Evolutionary conservation across 257 asterid species (phyloP).

Genomic region (Cordia subcordata): DNA sequence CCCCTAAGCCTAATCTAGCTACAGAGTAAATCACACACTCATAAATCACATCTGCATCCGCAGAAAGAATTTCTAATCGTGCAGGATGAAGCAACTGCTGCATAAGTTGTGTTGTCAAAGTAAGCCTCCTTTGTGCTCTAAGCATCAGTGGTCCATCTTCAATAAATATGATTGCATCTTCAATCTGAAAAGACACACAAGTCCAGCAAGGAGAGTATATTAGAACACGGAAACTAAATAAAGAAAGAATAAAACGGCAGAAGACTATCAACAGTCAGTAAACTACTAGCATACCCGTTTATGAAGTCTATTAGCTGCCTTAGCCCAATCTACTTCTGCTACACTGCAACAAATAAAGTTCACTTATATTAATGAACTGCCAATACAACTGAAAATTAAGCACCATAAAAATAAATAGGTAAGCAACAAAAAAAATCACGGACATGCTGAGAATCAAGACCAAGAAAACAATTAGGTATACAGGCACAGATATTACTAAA

Average conservation of each 20-base stretch:
- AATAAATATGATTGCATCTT: slow-evolving; percentile 41
- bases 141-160: slow-evolving; percentile 49
- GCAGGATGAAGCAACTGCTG: slow-evolving; percentile 72
- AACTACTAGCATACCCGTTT: slow-evolving; percentile 51
- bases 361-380: slow-evolving; percentile 16
- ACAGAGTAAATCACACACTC: slow-evolving; percentile 49
- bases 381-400: too few species aligned
- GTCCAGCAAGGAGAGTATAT: slow-evolving; percentile 9
- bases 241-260: neutral
- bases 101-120: slow-evolving; percentile 72
- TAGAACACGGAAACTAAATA: neutral
- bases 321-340: slow-evolving; percentile 69
- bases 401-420: too few species aligned
- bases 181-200: slow-evolving; percentile 36
- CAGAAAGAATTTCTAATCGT: slow-evolving; percentile 47
- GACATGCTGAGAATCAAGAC: too few species aligned
- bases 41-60: slow-evolving; percentile 40
- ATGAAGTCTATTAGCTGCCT: slow-evolving; percentile 42
- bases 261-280: too few species aligned
- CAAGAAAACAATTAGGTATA: too few species aligned
- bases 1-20: slow-evolving; percentile 64
- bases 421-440: too few species aligned
- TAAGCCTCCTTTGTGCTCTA: slow-evolving; percentile 69
- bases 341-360: slow-evolving; percentile 36
- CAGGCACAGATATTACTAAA: too few species aligned